These are phyloP conservation scores for Euphrasia confusa DNA, from an alignment of 257 asterid genomes.

Conservation along the genomic window DNA sequence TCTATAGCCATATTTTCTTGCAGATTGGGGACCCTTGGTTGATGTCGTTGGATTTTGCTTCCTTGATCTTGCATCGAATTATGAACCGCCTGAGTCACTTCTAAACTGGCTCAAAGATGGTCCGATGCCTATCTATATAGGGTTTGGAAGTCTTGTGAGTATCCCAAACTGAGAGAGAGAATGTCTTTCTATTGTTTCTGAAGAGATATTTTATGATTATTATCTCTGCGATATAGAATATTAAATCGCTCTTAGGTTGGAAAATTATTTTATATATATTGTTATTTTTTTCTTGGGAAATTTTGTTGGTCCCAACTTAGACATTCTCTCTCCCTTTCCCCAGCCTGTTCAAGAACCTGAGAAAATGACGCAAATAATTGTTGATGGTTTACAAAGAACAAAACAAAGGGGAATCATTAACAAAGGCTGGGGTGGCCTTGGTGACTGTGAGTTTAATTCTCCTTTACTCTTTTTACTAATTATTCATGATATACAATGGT, in stretches of 20 bases:
- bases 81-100: slow-evolving; percentile 82
- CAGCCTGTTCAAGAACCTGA: slow-evolving; percentile 97
- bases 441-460: slow-evolving; percentile 66
- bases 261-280: not conserved
- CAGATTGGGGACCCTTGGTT: slow-evolving; percentile 97
- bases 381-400: slow-evolving; percentile 73
- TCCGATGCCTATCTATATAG: slow-evolving; percentile 78
- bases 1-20: slow-evolving; percentile 34
- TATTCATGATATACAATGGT: not conserved
- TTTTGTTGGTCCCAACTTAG: slow-evolving; percentile 2
- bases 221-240: not conserved
- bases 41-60: slow-evolving; percentile 99
- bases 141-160: slow-evolving; percentile 87
- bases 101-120: slow-evolving; percentile 84
- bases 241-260: not conserved
- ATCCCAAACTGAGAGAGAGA: slow-evolving; percentile 17
- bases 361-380: slow-evolving; percentile 88
- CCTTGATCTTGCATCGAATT: slow-evolving; percentile 91
- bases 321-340: slow-evolving; percentile 23
- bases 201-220: not conserved
- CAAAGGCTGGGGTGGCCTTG: slow-evolving; percentile 99
- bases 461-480: slow-evolving; percentile 16
- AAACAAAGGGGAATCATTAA: slow-evolving; percentile 88
- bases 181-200: slow-evolving; percentile 10
- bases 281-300: slow-evolving; percentile 2